phyloP scores from a whole-genome alignment of 2,329 filamentous ascomycete species.

The Fusarium sp. region DNA sequence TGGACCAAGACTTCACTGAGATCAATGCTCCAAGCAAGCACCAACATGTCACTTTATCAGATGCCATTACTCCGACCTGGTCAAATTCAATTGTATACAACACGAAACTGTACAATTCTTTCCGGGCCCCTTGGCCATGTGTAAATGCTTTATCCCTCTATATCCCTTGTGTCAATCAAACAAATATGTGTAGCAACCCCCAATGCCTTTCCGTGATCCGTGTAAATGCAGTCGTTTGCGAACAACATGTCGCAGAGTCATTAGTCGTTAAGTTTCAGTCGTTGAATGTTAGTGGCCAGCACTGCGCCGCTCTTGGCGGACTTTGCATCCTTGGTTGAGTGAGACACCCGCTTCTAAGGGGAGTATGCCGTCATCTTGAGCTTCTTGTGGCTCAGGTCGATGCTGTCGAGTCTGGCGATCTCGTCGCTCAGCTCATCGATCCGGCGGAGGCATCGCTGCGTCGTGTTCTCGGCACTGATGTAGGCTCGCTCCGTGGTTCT shows the following conservation, averaged over 20 bases:
- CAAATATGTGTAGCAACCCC: constrained; percentile 1
- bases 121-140: not conserved
- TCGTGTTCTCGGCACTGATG: not conserved
- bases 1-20: not conserved
- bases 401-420: constrained; percentile 10
- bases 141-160: not conserved
- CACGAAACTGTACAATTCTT: not conserved
- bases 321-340: not conserved
- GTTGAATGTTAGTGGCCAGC: not conserved
- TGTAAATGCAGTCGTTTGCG: not conserved
- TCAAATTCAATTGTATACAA: not conserved
- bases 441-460: not conserved
- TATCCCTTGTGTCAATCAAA: not conserved
- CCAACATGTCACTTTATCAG: not conserved
- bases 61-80: not conserved
- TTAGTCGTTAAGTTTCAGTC: not conserved
- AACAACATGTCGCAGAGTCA: not conserved
- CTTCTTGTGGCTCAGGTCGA: constrained; percentile 11
- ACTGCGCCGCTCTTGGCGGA: not conserved
- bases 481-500: not conserved
- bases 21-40: not conserved
- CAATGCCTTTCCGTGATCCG: constrained; percentile 4
- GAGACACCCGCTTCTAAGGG: not conserved
- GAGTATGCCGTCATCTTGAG: not conserved
- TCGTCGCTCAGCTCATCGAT: constrained; percentile 13